These are phyloP conservation scores for Fusarium albosuccineum DNA, from an alignment of 2,329 filamentous ascomycete species.

Conservation along the genomic window DNA sequence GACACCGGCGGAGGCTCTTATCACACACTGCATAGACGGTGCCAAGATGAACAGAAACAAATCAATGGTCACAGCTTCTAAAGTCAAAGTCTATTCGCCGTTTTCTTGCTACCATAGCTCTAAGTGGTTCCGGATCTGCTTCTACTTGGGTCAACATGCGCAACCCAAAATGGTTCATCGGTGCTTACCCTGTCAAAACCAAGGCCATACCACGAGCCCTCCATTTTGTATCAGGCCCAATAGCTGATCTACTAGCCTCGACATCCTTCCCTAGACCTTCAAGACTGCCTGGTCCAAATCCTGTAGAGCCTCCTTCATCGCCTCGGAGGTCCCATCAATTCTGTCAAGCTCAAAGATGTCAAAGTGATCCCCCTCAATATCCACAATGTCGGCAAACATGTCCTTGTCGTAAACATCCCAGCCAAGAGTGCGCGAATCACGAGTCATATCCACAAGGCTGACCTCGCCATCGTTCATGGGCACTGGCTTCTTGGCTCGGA, in stretches of 20 bases:
- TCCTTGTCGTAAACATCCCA: constrained; percentile 62
- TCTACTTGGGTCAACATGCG: background rate
- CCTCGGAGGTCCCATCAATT: constrained; percentile 46
- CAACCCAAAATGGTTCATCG: background rate
- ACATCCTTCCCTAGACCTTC: background rate
- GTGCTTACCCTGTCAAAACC: background rate
- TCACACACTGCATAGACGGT: background rate
- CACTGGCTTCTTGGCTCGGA: constrained; percentile 59
- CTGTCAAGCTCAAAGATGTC: constrained; percentile 56
- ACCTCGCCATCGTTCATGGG: constrained; percentile 48
- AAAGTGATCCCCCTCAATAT: constrained; percentile 66
- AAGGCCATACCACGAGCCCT: background rate
- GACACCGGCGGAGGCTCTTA: background rate
- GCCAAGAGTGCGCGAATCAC: constrained; percentile 58
- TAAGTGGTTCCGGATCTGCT: background rate
- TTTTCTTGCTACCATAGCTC: background rate
- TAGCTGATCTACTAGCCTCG: background rate
- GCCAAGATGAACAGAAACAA: no score
- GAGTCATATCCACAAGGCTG: constrained; percentile 58
- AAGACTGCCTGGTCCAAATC: constrained; percentile 29
- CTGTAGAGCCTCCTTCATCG: constrained; percentile 40
- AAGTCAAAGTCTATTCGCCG: background rate
- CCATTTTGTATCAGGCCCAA: background rate
- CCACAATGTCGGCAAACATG: constrained; percentile 60
- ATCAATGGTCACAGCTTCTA: no score